Evolutionary conservation across 2,329 filamentous ascomycete genomes (phyloP).

Genomic region (Fusarium musae): DNA sequence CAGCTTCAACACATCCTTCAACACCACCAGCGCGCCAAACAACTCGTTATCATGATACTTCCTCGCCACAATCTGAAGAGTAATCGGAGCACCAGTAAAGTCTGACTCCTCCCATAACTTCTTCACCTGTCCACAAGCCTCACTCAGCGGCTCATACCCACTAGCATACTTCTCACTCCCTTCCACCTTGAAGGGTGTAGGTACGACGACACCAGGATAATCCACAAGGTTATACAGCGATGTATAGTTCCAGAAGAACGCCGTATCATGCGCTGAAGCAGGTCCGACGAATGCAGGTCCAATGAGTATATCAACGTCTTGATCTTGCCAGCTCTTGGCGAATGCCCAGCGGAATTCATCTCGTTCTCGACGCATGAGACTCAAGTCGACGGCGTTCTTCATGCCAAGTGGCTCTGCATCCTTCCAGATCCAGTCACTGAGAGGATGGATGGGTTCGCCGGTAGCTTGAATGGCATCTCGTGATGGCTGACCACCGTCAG

Average conservation of each 20-base stretch:
- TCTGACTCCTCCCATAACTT: not conserved
- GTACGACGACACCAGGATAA: constrained; percentile 69
- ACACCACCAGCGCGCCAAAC: not conserved
- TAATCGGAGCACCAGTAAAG: not conserved
- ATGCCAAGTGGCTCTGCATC: not conserved
- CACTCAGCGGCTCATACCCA: not conserved
- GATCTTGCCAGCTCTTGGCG: not conserved
- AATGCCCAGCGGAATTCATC: not conserved
- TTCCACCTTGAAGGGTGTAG: constrained; percentile 49
- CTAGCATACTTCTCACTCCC: not conserved
- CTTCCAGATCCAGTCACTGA: not conserved
- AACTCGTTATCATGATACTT: constrained; percentile 5
- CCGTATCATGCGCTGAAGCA: not conserved
- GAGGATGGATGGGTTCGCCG: not conserved
- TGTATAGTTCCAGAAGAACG: constrained; percentile 71
- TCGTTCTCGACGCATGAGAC: not conserved
- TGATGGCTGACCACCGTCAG: not conserved
- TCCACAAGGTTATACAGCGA: constrained; percentile 74
- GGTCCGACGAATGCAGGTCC: constrained; percentile 7
- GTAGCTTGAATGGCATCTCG: not conserved
- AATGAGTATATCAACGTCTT: constrained; percentile 10
- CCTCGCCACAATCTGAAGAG: constrained; percentile 9
- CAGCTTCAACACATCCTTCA: not conserved
- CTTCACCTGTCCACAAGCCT: not conserved
- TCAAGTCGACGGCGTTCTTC: not conserved